These are phyloP conservation scores for Pseudohalonectria lignicola DNA, from an alignment of 2,329 filamentous ascomycete genomes.

Conservation along the genomic window DNA sequence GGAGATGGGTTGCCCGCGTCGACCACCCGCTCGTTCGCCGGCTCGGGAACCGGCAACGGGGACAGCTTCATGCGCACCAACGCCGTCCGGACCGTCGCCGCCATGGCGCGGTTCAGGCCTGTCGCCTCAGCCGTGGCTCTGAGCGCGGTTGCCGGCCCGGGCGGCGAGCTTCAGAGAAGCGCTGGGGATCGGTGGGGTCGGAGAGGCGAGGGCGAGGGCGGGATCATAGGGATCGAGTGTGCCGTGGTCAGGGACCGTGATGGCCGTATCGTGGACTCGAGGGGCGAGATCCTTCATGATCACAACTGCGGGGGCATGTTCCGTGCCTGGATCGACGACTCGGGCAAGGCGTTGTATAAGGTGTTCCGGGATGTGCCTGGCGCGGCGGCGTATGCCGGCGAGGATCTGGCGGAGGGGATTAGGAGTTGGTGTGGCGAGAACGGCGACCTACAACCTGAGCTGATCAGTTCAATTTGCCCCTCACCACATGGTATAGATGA, in stretches of 20 bases:
- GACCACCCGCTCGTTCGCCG: slow-evolving; percentile 37
- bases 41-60: slow-evolving; percentile 79
- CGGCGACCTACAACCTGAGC: no score
- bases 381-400: background rate
- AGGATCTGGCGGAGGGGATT: background rate
- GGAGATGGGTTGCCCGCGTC: background rate
- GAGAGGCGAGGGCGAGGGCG: slow-evolving; percentile 72
- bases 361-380: slow-evolving; percentile 32
- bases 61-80: slow-evolving; percentile 71
- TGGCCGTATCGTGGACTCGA: slow-evolving; percentile 27
- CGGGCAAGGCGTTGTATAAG: slow-evolving; percentile 44
- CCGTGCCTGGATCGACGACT: slow-evolving; percentile 60
- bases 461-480: no score
- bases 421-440: background rate
- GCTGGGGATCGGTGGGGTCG: slow-evolving; percentile 63
- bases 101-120: slow-evolving; percentile 56
- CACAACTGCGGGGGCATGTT: slow-evolving; percentile 88
- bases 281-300: slow-evolving; percentile 55
- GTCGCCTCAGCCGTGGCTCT: slow-evolving; percentile 46
- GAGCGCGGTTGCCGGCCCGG: slow-evolving; percentile 53
- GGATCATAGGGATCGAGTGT: slow-evolving; percentile 72
- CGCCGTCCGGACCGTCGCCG: slow-evolving; percentile 61
- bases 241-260: slow-evolving; percentile 30
- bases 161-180: slow-evolving; percentile 63
- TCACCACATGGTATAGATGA: no score